Conservation (phyloP, 2,329 filamentous ascomycete species). For the Aspergillus terreus region DNA sequence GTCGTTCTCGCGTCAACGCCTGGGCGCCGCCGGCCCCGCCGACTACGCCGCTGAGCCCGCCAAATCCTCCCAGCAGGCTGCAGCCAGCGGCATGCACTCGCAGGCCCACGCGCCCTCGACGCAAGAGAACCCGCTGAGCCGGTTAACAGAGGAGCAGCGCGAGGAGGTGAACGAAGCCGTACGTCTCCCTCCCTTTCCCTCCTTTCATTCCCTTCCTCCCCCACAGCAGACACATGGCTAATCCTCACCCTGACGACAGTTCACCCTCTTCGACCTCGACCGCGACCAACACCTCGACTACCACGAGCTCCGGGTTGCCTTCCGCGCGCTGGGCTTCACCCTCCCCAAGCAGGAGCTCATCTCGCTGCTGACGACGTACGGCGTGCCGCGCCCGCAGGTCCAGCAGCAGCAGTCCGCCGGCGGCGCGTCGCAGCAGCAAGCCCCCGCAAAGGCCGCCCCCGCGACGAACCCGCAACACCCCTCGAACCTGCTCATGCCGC, state of each 20-base stretch:
- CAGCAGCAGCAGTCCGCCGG: slow-evolving; percentile 29
- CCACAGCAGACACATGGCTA: no score
- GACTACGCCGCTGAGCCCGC: slow-evolving; percentile 27
- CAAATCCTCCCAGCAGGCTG: slow-evolving; percentile 26
- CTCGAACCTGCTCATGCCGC: slow-evolving; percentile 67
- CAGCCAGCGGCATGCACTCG: slow-evolving; percentile 36
- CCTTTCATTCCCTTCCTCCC: not conserved
- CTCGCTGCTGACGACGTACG: slow-evolving; percentile 74
- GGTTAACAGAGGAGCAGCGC: slow-evolving; percentile 79
- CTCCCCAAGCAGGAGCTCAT: slow-evolving; percentile 82
- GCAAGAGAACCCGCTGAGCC: slow-evolving; percentile 49
- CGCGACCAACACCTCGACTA: slow-evolving; percentile 93
- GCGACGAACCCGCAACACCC: slow-evolving; percentile 53
- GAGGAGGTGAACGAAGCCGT: slow-evolving; percentile 94
- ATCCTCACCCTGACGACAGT: slow-evolving; percentile 49
- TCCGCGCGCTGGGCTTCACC: slow-evolving; percentile 93
- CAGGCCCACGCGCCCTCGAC: slow-evolving; percentile 43
- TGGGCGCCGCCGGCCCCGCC: slow-evolving; percentile 24
- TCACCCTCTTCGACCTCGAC: slow-evolving; percentile 93
- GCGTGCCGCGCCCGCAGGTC: slow-evolving; percentile 63
- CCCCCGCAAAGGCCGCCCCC: slow-evolving; percentile 32
- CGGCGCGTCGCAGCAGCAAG: slow-evolving; percentile 29
- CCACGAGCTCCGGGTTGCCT: slow-evolving; percentile 94
- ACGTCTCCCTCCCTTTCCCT: slow-evolving; percentile 39
- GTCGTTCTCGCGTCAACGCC: slow-evolving; percentile 40